Base-by-base conservation (phyloP, 2,329 filamentous ascomycete species). In the Pyricularia sp. region DNA sequence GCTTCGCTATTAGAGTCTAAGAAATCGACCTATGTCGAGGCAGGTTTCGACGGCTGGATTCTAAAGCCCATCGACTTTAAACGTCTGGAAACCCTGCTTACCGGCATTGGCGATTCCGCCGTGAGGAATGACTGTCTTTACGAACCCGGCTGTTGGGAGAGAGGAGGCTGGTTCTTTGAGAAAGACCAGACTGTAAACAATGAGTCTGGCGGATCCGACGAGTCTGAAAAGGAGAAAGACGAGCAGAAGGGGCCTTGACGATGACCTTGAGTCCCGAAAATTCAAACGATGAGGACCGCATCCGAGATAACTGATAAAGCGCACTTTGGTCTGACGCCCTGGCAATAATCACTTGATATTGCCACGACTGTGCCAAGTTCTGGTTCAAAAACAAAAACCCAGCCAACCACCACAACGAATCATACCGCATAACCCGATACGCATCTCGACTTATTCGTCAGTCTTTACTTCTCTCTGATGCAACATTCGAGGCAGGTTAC, bases 11-110 rank as follows among this genome's bases (percentile, higher is more conserved):
- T 91, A 1, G 93, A 97, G 76, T 85, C 83, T 23, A 86, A 93
- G 64, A 85, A 81, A 67, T 82, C 89, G 59, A 85, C 79, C 0
- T 97, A 97, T 72, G 85, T 93, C 63, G 84, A 91, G 64, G 88
- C 88, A 7, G 93, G 93, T 0, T 97, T 97, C 72, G 93, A 97
- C 72, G 93, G 91, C 28, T 97, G 93, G 93, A 93, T 97, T 30
- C 81, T 96, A 69, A 97, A 97, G 75, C 93, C 93, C 0, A 91
- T 97, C 64, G 89, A 94, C 70, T 96, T 97, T 75, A 87, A 88
- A 72, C 85, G 92, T 10, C 82, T 97, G 0, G 87, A 87, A 70
- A 83, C 85, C 26, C 81, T 97, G 9, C 83, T 97, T 69, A 78
- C 81, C 0, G 92, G 92, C 0, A 91, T 95, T 58, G 83, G 87